Evolutionary conservation across 139 green algal genomes (phyloP).

Genomic region (Spirogloea muscicola): DNA sequence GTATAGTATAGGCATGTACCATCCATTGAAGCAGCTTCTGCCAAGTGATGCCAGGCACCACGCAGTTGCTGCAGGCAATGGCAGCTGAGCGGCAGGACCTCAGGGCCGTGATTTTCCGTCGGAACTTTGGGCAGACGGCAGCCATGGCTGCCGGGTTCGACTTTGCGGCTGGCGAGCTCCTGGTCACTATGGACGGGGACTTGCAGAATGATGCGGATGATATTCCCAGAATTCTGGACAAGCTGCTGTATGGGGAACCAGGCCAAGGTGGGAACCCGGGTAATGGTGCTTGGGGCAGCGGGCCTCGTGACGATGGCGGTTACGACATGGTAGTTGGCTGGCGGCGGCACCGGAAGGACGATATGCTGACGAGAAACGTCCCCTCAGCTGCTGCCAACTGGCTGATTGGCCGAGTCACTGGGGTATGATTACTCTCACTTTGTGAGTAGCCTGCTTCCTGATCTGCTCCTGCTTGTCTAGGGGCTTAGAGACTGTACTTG

Average conservation of each 20-base stretch:
- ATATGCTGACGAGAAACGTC: slow-evolving; percentile 40
- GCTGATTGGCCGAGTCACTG: slow-evolving; percentile 44
- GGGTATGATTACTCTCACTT: slow-evolving; percentile 23
- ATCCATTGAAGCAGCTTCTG: too few relatives aligned
- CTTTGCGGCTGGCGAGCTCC: slow-evolving; percentile 28
- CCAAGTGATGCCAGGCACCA: too few relatives aligned
- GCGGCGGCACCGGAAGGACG: slow-evolving; percentile 42
- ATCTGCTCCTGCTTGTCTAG: not conserved
- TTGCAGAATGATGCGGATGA: slow-evolving; percentile 51
- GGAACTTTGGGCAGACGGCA: slow-evolving; percentile 52
- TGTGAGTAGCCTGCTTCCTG: not conserved
- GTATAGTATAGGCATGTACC: too few relatives aligned
- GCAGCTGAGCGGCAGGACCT: slow-evolving; percentile 39
- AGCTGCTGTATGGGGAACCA: slow-evolving; percentile 28
- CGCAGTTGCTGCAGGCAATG: slow-evolving; percentile 32
- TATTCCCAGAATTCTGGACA: slow-evolving; percentile 47
- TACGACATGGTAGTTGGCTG: slow-evolving; percentile 55
- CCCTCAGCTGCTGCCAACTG: slow-evolving; percentile 43
- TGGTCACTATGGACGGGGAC: slow-evolving; percentile 51
- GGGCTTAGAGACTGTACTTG: not conserved
- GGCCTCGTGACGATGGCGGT: slow-evolving; percentile 25
- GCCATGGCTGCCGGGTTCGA: slow-evolving; percentile 51
- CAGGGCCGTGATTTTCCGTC: slow-evolving; percentile 32
- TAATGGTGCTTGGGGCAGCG: not conserved
- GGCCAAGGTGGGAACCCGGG: not conserved